A percentile compares a stretch with the other conserved stretches of the same genome.
phyloP scores from a whole-genome alignment of 805 yeast species.

The Kodamaea jinghongensis region DNA sequence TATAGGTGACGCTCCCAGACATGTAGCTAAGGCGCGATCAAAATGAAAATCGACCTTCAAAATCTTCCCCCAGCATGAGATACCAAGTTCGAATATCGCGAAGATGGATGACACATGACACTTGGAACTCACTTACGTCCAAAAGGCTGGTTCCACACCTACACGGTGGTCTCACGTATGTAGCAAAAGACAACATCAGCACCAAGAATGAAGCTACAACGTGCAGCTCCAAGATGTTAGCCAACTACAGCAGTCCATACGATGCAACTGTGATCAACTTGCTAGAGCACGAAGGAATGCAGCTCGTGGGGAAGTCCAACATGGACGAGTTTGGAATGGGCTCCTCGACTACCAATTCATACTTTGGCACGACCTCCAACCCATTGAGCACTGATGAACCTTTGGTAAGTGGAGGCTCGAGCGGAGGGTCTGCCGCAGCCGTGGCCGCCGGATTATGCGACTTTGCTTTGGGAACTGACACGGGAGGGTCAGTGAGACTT shows the following conservation, averaged over 20 bases:
- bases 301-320: slow-evolving; percentile 75
- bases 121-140: slow-evolving; percentile 5
- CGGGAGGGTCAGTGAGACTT: slow-evolving; percentile 93
- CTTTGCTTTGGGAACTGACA: slow-evolving; percentile 88
- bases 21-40: too few relatives aligned
- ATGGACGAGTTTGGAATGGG: slow-evolving; percentile 99
- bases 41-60: too few relatives aligned
- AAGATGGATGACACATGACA: background rate
- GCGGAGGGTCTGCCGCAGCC: slow-evolving; percentile 95
- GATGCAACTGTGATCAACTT: slow-evolving; percentile 69
- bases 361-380: slow-evolving; percentile 57
- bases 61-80: too few relatives aligned
- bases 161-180: slow-evolving; percentile 15
- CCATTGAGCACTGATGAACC: slow-evolving; percentile 33
- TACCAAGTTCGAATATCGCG: too few relatives aligned
- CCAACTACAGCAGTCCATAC: slow-evolving; percentile 67
- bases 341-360: slow-evolving; percentile 56
- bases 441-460: slow-evolving; percentile 71
- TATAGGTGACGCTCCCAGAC: too few relatives aligned
- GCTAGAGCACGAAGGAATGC: slow-evolving; percentile 51
- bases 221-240: slow-evolving; percentile 68
- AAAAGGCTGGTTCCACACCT: slow-evolving; percentile 13
- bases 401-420: slow-evolving; percentile 78
- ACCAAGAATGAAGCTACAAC: slow-evolving; percentile 66
- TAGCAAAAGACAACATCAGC: slow-evolving; percentile 76